Evolutionary conservation across 805 yeast genomes (phyloP).

Genomic region (Priceomyces melissophilus): DNA sequence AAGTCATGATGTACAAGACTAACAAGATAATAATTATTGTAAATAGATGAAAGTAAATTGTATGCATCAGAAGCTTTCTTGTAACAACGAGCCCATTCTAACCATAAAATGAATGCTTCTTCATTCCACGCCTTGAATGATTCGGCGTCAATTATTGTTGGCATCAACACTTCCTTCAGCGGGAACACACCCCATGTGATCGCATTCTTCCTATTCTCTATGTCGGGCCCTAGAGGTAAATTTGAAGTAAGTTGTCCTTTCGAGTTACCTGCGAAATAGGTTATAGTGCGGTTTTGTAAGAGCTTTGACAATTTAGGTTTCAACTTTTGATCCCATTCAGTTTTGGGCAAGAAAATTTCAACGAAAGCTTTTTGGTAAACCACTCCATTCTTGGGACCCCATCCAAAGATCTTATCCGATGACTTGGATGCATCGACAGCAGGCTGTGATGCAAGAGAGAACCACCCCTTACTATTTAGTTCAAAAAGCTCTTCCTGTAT

Average conservation of each 20-base stretch:
- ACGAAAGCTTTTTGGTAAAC: conserved; percentile 93
- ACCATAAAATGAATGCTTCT: conserved; percentile 89
- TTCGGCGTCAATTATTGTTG: conserved; percentile 88
- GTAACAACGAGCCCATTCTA: conserved; percentile 87
- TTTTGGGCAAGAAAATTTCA: conserved; percentile 69
- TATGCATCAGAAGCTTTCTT: conserved; percentile 53
- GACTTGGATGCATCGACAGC: conserved; percentile 78
- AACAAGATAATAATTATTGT: conserved; percentile 68
- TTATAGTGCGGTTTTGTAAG: conserved; percentile 45
- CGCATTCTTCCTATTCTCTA: conserved; percentile 56
- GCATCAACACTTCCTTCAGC: conserved; percentile 81
- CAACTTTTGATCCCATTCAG: conserved; percentile 60
- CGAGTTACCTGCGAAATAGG: conserved; percentile 73
- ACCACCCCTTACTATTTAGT: conserved; percentile 68
- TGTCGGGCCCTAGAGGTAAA: conserved; percentile 36
- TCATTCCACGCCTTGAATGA: conserved; percentile 96
- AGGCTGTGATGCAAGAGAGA: conserved; percentile 95
- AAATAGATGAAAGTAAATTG: conserved; percentile 57
- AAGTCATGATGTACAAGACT: conserved; percentile 86
- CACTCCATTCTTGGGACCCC: conserved; percentile 92
- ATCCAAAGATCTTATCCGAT: conserved; percentile 86
- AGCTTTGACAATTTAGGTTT: conserved; percentile 45
- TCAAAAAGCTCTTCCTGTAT: conserved; percentile 88
- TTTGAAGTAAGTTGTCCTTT: conserved; percentile 59
- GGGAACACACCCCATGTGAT: conserved; percentile 99